Base-by-base conservation (phyloP, 2,329 filamentous ascomycete genomes). In the Sarocladiaceae sp. region DNA sequence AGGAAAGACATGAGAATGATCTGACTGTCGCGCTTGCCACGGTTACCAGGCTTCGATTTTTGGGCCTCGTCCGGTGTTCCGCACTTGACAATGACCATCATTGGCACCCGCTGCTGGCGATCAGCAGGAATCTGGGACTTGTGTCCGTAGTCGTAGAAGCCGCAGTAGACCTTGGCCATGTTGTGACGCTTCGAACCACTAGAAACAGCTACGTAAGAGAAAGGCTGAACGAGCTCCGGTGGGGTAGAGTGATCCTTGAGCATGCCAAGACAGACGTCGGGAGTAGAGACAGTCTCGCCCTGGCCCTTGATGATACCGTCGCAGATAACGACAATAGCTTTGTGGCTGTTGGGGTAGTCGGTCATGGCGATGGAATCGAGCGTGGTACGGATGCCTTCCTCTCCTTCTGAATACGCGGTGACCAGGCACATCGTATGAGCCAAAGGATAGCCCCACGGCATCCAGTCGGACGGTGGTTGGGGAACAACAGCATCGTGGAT, bases 1-100 rank as follows among this genome's bases (percentile, higher is more conserved):
- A 98, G 71, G 76, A 98, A 98, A 4, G 90, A 96, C 93, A 98
- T 98, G 53, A 98, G 76, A 55, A 98, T 93, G 59, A 98, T 96
- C 65, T 98, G 93, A 71, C 88, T 95, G 74, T 98, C 93, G 62
- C 93, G 88, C 75, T 98, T 98, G 66, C 93, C 94, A 67, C 93
- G 82, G 68, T 98, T 98, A 56, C 93, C 93, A 11, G 94, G 88
- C 68, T 98, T 98, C 46, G 85, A 76, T 55, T 85, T 84, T 32
- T 66, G 73, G 24, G 80, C 76, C 68, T 98, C 93, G 45, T 88
- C 88, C 1, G 88, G 88, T 12, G 93, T 97, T 53, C 93, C 93
- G 57, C 87, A 94, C 69, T 98, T 98, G 62, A 95, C 88, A 45
- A 98, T 77, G 12, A 93, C 78, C 76, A 98, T 89, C 89, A 98